Evolutionary conservation across 2,329 filamentous ascomycete species (phyloP).

Genomic region (Ciborinia camelliae): DNA sequence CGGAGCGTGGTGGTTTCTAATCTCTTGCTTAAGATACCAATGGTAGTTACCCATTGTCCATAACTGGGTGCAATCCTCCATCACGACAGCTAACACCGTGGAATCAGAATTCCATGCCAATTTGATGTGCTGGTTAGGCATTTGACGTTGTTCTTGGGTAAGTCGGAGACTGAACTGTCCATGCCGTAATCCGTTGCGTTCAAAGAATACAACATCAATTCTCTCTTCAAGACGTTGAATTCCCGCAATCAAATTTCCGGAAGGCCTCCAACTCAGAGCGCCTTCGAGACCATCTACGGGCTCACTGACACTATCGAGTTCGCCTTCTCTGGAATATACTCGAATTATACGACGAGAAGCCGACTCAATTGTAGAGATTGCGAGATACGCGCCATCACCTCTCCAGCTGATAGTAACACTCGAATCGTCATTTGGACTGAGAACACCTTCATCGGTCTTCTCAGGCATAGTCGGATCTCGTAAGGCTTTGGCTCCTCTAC

Average conservation of each 20-base stretch:
- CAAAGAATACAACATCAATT: slow-evolving; percentile 90
- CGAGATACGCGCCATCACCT: slow-evolving; percentile 88
- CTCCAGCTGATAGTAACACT: slow-evolving; percentile 81
- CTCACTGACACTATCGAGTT: slow-evolving; percentile 89
- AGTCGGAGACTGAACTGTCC: slow-evolving; percentile 83
- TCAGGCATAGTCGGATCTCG: slow-evolving; percentile 94
- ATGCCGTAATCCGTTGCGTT: slow-evolving; percentile 95
- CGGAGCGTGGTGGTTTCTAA: slow-evolving; percentile 46
- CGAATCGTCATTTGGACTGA: slow-evolving; percentile 71
- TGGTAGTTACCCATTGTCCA: slow-evolving; percentile 99
- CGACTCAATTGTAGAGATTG: slow-evolving; percentile 74
- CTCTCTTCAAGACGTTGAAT: slow-evolving; percentile 68
- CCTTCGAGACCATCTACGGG: slow-evolving; percentile 90
- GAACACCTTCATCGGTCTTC: slow-evolving; percentile 76
- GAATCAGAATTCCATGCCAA: slow-evolving; percentile 92
- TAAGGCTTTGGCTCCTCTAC: slow-evolving; percentile 79
- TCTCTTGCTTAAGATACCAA: slow-evolving; percentile 94
- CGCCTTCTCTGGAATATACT: slow-evolving; percentile 86
- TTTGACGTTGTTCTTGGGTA: slow-evolving; percentile 54
- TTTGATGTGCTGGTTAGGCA: slow-evolving; percentile 55
- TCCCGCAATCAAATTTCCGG: slow-evolving; percentile 85
- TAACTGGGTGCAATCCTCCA: slow-evolving; percentile 73
- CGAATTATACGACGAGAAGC: slow-evolving; percentile 73
- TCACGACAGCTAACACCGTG: slow-evolving; percentile 78
- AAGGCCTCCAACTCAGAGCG: slow-evolving; percentile 84